Percentiles rank a stretch among this genome's conserved stretches.
Evolutionary conservation across 2,329 filamentous ascomycete species (phyloP).

Genomic region (Apiospora marii): DNA sequence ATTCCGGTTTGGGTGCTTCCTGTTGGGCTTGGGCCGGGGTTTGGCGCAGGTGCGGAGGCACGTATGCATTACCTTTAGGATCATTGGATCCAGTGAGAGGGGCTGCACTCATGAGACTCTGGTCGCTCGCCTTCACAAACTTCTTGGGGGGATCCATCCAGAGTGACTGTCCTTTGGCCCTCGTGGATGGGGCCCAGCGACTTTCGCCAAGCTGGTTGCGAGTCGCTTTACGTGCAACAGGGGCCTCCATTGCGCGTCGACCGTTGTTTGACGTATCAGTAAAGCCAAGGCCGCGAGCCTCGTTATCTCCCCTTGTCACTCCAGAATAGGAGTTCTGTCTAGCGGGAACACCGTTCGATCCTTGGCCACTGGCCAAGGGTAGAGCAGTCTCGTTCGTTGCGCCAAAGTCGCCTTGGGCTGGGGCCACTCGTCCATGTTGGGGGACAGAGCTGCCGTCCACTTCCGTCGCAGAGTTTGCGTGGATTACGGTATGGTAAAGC

Average conservation of each 20-base stretch:
- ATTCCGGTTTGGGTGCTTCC: not conserved
- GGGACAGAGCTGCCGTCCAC: not conserved
- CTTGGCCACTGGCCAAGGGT: not conserved
- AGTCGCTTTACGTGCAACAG: not conserved
- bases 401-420: not conserved
- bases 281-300: not conserved
- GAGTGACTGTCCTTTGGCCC: not conserved
- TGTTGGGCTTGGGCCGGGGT: not conserved
- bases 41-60: constrained; percentile 11
- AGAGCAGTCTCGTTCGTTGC: not conserved
- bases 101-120: not conserved
- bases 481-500: not conserved
- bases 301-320: not conserved
- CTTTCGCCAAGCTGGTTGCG: not conserved
- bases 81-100: not conserved
- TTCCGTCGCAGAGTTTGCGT: too few species aligned
- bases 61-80: not conserved
- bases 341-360: not conserved
- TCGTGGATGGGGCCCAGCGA: not conserved
- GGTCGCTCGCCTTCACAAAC: not conserved
- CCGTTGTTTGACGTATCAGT: not conserved
- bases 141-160: not conserved
- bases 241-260: not conserved
- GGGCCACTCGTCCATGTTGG: not conserved
- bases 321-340: too few species aligned